Evolutionary conservation across 148 eudicot species (phyloP), one percentile per base, ranked within the genome.

Genomic region (Cornus kousa): DNA sequence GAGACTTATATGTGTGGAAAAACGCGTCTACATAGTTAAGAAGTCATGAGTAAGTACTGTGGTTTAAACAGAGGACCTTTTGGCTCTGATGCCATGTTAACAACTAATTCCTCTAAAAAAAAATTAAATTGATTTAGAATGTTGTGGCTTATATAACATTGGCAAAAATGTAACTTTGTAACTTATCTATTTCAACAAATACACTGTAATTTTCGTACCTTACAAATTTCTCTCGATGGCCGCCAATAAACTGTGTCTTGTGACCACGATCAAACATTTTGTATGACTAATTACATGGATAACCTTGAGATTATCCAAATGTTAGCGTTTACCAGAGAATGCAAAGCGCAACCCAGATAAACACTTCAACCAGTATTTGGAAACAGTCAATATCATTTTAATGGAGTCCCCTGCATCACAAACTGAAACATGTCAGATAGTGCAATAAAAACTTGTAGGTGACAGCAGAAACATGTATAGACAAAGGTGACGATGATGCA

Each of bases 211-310:
- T 48, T 62, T 22, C 19, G 20, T 83, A 86, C 89, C 89, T 86
- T 20, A 83, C 86, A 60, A 86, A 86, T 71, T 86, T 86, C 31
- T 86, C 86, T 79, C 82, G 82, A 62, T 80, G 81, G 81, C 85
- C 87, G 50, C 75, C 85, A 50, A 84, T 59, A 68, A 67, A 68
- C 69, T 82, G 81, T 77, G 86, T 72, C 72, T 84, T 82, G 71
- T 74, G 80, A 66, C 81, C 64, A 53, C 77, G 19, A 60, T 79
- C 84, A 75, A 85, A 85, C 85, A 82, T 81, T 50, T 67, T 71
- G 76, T 33, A 10, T 19, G 75, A 35, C 55, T 23, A 46, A 28
- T 10, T 57, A 32, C 74, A 70, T 68, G 19, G 57, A 70, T 67
- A 9, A 66, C 62, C 10, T 23, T 50, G 22, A 50, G 67, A 68